Conservation (phyloP, 331 rosid genomes). For the Malus hybrid region DNA sequence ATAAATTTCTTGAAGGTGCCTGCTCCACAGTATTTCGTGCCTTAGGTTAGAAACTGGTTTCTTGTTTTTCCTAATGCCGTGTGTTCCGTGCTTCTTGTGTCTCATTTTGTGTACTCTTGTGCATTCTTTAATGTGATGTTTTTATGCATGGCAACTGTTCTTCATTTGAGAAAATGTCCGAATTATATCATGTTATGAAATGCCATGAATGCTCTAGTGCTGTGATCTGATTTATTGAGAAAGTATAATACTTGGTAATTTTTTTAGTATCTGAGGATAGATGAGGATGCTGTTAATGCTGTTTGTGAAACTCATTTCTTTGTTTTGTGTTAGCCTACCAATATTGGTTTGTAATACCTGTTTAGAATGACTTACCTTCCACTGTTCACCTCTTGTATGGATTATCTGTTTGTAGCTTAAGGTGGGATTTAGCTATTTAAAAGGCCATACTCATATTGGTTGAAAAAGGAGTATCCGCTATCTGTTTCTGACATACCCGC, state of each 20-base stretch:
- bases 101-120: neutral
- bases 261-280: neutral
- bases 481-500: neutral
- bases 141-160: neutral
- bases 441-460: neutral
- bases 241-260: neutral
- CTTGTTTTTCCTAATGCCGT: neutral
- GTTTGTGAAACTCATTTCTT: neutral
- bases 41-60: neutral
- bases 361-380: neutral
- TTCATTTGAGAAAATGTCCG: neutral
- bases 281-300: neutral
- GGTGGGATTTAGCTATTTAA: neutral
- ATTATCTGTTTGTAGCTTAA: neutral
- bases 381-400: neutral
- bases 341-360: neutral
- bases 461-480: neutral
- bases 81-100: neutral
- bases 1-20: too few species aligned
- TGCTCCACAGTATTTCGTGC: neutral
- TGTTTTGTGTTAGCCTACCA: neutral
- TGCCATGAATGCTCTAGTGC: too few species aligned
- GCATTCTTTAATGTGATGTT: neutral
- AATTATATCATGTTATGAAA: too few species aligned
- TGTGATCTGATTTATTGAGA: neutral